Base-by-base conservation (phyloP, 2,329 filamentous ascomycete genomes). In the Arachnopeziza araneosa region DNA sequence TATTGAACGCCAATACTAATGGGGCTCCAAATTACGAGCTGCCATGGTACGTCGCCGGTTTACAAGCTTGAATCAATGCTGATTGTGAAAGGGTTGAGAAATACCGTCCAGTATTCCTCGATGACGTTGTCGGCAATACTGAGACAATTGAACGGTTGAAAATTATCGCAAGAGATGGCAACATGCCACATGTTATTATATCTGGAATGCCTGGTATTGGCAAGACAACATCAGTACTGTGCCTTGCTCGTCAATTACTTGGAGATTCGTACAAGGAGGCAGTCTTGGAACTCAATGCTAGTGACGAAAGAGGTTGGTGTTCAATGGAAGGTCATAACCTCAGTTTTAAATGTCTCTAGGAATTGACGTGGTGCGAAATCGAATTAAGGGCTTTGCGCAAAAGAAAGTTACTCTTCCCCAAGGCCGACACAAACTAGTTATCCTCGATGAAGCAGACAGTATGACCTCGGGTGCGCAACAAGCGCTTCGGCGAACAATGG, bases 171-270 rank as follows among this genome's bases (percentile, higher is more conserved):
- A 95, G 93, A 75, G 95, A 98, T 78, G 95, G 95, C 69, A 99
- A 99, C 77, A 97, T 99, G 93, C 95, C 95, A 1, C 95, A 99
- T 77, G 86, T 99, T 71, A 98, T 99, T 76, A 98, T 99, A 71
- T 96, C 91, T n/a, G 95, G 95, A 62, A 98, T 96, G 92, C 95
- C 95, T 22, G 95, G 95, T 72, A 99, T 98, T 71, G 95, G 95
- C 75, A 99, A 99, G 80, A 99, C 95, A 3, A 98, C 95, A 0
- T 96, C 92, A 59, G 88, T 99, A 59, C 79, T 98, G 63, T 98
- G 95, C 73, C 84, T 99, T 53, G 95, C 95, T 21, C 85, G 93
- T 61, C 93, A 98, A 73, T 78, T 99, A 62, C 81, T 99, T 1
- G 95, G 95, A 9, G 90, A 96, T 71, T 83, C 91, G 30, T 99